phyloP scores from a whole-genome alignment of 768 basidiomycete species.

The Auricularia sp. region DNA sequence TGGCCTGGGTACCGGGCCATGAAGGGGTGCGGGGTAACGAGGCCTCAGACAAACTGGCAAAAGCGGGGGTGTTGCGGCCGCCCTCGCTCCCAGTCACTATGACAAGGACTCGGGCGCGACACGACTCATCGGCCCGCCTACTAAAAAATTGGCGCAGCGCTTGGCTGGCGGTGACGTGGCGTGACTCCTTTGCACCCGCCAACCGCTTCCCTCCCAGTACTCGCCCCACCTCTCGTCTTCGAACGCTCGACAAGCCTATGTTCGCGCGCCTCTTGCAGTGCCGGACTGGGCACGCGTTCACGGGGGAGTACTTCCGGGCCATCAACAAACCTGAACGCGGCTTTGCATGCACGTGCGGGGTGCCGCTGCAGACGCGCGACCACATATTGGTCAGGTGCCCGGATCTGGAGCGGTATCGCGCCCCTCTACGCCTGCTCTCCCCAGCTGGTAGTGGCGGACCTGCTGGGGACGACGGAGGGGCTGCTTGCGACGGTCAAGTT shows the following conservation, averaged over 20 bases:
- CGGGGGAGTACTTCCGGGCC: conserved; percentile 3
- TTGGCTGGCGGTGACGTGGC: neutral
- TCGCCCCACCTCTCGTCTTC: neutral
- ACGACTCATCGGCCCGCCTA: neutral
- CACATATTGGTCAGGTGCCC: conserved; percentile 6
- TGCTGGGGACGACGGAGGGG: too few species aligned
- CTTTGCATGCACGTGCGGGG: conserved; percentile 5
- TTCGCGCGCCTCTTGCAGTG: conserved; percentile 2
- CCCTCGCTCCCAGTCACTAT: neutral
- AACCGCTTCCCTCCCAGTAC: conserved; percentile 1
- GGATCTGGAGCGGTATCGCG: neutral
- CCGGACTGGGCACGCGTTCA: conserved; percentile 6
- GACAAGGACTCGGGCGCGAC: neutral
- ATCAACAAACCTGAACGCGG: neutral
- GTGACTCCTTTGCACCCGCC: neutral
- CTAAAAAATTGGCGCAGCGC: neutral
- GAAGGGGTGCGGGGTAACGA: conserved; percentile 5
- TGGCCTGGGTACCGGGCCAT: conserved; percentile 4
- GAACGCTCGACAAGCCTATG: neutral
- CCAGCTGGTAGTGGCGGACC: too few species aligned
- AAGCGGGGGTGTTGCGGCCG: conserved; percentile 1
- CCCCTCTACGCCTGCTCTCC: neutral
- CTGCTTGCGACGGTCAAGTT: too few species aligned
- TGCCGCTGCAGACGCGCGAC: conserved; percentile 1
- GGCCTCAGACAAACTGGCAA: conserved; percentile 1